Percentiles rank a stretch among this genome's conserved stretches.
phyloP scores from a whole-genome alignment of 2,329 filamentous ascomycete genomes.

The Botrytis aclada region DNA sequence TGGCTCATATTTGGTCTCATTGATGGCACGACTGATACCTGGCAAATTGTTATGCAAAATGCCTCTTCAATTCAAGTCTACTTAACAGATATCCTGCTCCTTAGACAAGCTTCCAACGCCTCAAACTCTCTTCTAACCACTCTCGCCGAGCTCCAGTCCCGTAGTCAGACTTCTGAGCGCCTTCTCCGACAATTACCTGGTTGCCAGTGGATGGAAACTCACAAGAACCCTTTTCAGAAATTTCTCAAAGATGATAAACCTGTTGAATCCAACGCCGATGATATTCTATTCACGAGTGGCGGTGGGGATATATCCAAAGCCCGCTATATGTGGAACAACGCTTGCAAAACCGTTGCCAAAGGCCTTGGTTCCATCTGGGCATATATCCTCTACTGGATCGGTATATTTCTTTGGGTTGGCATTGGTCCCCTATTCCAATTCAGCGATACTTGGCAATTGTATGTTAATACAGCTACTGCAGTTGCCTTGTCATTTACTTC shows the following conservation, averaged over 20 bases:
- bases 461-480: constrained; percentile 45
- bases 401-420: constrained; percentile 25
- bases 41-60: constrained; percentile 38
- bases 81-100: constrained; percentile 37
- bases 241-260: not conserved
- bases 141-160: constrained; percentile 23
- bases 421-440: constrained; percentile 23
- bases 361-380: constrained; percentile 23
- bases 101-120: constrained; percentile 37
- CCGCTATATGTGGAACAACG: not conserved
- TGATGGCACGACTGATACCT: constrained; percentile 20
- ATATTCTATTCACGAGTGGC: not conserved
- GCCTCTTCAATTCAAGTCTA: constrained; percentile 38
- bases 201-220: not conserved
- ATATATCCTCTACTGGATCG: constrained; percentile 22
- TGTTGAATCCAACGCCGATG: not conserved
- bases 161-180: constrained; percentile 14
- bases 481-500: constrained; percentile 43
- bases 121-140: constrained; percentile 17
- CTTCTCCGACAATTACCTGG: not conserved
- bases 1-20: not conserved
- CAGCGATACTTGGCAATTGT: constrained; percentile 25
- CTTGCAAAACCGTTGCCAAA: constrained; percentile 13
- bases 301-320: not conserved
- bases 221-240: not conserved